phyloP scores from a whole-genome alignment of 768 basidiomycete species.

The Obba rivulosa region DNA sequence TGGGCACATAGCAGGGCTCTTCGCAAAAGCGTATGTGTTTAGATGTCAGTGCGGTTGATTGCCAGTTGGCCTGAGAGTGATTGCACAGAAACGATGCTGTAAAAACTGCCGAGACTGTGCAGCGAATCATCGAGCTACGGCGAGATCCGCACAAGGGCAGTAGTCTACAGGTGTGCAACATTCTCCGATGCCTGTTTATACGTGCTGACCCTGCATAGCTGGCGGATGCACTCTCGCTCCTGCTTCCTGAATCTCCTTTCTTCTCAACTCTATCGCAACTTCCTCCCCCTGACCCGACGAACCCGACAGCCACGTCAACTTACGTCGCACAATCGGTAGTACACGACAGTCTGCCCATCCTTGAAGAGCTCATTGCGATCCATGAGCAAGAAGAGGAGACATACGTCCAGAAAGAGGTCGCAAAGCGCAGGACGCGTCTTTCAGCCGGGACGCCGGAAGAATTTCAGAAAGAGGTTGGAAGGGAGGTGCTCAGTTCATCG shows the following conservation, averaged over 20 bases:
- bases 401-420: slow-evolving; percentile 59
- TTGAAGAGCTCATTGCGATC: slow-evolving; percentile 68
- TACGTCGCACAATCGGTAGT: slow-evolving; percentile 55
- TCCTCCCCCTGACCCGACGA: slow-evolving; percentile 73
- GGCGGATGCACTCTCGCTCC: slow-evolving; percentile 54
- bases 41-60: not conserved
- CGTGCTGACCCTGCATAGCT: slow-evolving; percentile 40
- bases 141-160: slow-evolving; percentile 48
- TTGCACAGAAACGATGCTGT: slow-evolving; percentile 56
- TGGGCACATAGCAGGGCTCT: slow-evolving; percentile 50
- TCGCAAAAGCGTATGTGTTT: slow-evolving; percentile 48
- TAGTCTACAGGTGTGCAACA: slow-evolving; percentile 43
- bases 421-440: slow-evolving; percentile 73
- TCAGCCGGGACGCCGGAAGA: slow-evolving; percentile 57
- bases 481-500: slow-evolving; percentile 60
- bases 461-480: slow-evolving; percentile 55
- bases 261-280: slow-evolving; percentile 59
- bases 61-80: not conserved
- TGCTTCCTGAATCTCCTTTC: slow-evolving; percentile 70
- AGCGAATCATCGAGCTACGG: slow-evolving; percentile 65
- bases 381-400: slow-evolving; percentile 59
- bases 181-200: not conserved
- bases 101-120: slow-evolving; percentile 78
- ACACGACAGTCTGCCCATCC: slow-evolving; percentile 61
- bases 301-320: slow-evolving; percentile 58